These are phyloP conservation scores for Flueggea neowawraea DNA, from an alignment of 441 rosid species.

Conservation along the genomic window DNA sequence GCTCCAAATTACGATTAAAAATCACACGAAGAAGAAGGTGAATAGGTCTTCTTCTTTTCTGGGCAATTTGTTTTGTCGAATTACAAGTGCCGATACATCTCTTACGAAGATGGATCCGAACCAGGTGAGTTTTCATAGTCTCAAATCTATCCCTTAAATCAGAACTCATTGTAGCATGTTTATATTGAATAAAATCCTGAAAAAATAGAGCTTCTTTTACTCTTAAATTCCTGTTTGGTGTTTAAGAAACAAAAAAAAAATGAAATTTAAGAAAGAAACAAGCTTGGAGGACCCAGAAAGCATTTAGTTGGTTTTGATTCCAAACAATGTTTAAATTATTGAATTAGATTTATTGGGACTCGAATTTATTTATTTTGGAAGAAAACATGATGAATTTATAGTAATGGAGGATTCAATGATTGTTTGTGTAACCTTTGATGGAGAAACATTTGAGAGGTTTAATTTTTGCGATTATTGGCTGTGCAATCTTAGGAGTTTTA, in stretches of 20 bases:
- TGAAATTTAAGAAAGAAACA: too few species aligned
- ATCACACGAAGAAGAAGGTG: background rate
- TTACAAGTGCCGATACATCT: background rate
- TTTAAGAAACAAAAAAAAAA: too few species aligned
- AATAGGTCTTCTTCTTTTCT: background rate
- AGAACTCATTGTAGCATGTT: background rate
- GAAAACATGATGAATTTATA: too few species aligned
- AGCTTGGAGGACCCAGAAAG: too few species aligned
- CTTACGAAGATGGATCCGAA: conserved; percentile 32
- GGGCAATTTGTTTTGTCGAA: background rate
- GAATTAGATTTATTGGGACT: background rate
- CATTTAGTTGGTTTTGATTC: background rate
- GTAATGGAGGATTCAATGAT: background rate
- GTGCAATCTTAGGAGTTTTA: background rate
- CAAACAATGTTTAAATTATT: background rate
- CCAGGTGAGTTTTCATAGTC: conserved; percentile 26
- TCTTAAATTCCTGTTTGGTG: too few species aligned
- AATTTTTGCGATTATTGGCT: too few species aligned
- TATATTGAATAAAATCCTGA: background rate
- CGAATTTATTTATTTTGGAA: background rate
- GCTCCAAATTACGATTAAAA: background rate
- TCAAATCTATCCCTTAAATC: background rate
- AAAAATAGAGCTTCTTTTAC: too few species aligned
- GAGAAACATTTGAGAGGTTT: too few species aligned
- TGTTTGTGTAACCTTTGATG: too few species aligned